These are phyloP conservation scores for Tilletia walkeri DNA, from an alignment of 1,284 basidiomycete genomes.

Conservation along the genomic window DNA sequence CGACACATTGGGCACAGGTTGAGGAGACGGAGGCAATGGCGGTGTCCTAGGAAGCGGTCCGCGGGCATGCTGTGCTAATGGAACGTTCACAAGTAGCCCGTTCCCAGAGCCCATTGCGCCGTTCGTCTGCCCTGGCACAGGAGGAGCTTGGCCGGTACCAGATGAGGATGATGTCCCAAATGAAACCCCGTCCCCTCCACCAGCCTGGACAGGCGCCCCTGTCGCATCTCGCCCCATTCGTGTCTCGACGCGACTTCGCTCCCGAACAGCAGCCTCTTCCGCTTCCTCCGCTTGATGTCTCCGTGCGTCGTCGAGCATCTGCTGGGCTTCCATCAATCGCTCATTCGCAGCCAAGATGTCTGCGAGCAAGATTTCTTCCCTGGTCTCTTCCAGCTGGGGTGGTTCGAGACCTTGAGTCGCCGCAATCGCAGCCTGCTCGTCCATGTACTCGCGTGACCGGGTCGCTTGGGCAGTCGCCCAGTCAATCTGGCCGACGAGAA, in stretches of 20 bases:
- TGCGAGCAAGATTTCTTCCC: slow-evolving; percentile 36
- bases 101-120: background rate
- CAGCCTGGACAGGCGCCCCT: background rate
- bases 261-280: slow-evolving; percentile 33
- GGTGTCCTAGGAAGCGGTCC: slow-evolving; percentile 9
- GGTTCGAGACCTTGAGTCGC: slow-evolving; percentile 11
- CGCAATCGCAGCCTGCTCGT: slow-evolving; percentile 13
- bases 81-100: slow-evolving; percentile 25
- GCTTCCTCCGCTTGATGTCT: slow-evolving; percentile 32
- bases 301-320: slow-evolving; percentile 33
- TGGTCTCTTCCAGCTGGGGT: slow-evolving; percentile 22
- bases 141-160: too few species aligned
- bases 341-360: slow-evolving; percentile 43
- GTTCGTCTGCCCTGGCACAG: too few species aligned
- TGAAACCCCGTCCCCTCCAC: too few species aligned
- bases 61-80: slow-evolving; percentile 27
- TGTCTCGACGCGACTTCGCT: slow-evolving; percentile 35
- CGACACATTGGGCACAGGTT: background rate
- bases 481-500: slow-evolving; percentile 35
- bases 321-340: slow-evolving; percentile 26
- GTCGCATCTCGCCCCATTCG: slow-evolving; percentile 32
- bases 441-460: slow-evolving; percentile 17
- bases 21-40: slow-evolving; percentile 11
- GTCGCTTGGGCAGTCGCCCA: slow-evolving; percentile 44
- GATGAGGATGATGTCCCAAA: too few species aligned